phyloP scores from a whole-genome alignment of 164 flowering plant species.

The Pachysandra terminalis region DNA sequence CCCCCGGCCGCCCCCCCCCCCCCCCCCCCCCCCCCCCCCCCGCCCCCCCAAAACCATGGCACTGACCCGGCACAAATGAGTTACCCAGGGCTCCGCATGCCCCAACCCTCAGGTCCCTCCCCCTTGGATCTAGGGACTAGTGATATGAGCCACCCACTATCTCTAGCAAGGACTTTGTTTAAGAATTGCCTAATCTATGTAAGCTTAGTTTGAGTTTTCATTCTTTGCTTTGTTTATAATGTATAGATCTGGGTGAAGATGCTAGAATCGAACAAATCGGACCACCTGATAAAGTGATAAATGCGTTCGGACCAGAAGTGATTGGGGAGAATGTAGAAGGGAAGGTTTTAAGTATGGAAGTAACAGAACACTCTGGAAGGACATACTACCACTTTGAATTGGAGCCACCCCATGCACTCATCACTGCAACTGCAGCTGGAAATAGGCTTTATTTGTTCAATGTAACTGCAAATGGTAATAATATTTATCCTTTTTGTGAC shows the following conservation, averaged over 20 bases:
- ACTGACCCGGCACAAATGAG: too few relatives aligned
- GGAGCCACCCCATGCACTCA: constrained; percentile 88
- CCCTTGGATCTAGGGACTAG: too few relatives aligned
- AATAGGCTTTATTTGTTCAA: constrained; percentile 83
- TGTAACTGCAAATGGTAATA: constrained; percentile 71
- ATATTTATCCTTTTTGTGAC: neutral
- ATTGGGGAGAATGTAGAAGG: constrained; percentile 97
- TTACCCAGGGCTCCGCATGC: too few relatives aligned
- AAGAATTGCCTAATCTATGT: too few relatives aligned
- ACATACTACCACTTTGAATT: constrained; percentile 82
- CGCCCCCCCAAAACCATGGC: too few relatives aligned
- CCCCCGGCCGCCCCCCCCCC: too few relatives aligned
- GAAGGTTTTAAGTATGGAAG: constrained; percentile 53
- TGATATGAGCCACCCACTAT: too few relatives aligned
- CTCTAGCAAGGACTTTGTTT: too few relatives aligned
- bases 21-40: too few relatives aligned
- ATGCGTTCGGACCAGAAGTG: constrained; percentile 95
- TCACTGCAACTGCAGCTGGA: constrained; percentile 98
- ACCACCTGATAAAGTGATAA: constrained; percentile 83
- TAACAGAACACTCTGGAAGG: constrained; percentile 65
- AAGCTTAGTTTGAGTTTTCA: neutral
- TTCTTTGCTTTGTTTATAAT: neutral
- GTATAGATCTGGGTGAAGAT: constrained; percentile 64
- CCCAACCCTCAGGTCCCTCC: too few relatives aligned
- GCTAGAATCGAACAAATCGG: constrained; percentile 76